Percentiles rank a stretch among this genome's conserved stretches.
Evolutionary conservation across 2,329 filamentous ascomycete genomes (phyloP).

Genomic region (Aphanoascus verrucosus): DNA sequence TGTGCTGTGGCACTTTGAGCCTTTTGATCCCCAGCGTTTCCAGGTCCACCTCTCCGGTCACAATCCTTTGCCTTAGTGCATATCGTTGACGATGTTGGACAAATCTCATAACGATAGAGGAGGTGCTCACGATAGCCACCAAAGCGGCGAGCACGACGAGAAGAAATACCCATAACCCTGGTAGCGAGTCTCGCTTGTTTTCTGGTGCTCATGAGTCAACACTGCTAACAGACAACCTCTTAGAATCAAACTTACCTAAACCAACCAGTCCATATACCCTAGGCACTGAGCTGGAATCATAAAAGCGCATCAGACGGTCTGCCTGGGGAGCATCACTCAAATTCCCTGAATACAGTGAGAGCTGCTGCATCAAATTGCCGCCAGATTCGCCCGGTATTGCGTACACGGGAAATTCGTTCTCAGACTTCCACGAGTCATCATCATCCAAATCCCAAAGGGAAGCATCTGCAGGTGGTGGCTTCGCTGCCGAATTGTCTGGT

Average conservation of each 20-base stretch:
- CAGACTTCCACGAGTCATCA: slow-evolving; percentile 57
- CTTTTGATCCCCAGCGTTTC: slow-evolving; percentile 77
- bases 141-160: slow-evolving; percentile 61
- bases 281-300: slow-evolving; percentile 35
- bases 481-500: slow-evolving; percentile 38
- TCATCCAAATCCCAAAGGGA: slow-evolving; percentile 61
- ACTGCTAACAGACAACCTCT: not conserved
- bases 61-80: slow-evolving; percentile 58
- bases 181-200: slow-evolving; percentile 31
- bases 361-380: slow-evolving; percentile 55
- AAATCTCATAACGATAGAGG: slow-evolving; percentile 63
- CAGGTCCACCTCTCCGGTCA: slow-evolving; percentile 69
- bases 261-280: slow-evolving; percentile 44
- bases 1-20: slow-evolving; percentile 60
- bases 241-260: slow-evolving; percentile 28
- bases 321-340: slow-evolving; percentile 38
- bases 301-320: slow-evolving; percentile 27
- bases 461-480: slow-evolving; percentile 56
- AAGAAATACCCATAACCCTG: slow-evolving; percentile 71
- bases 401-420: slow-evolving; percentile 71
- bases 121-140: slow-evolving; percentile 54
- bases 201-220: slow-evolving; percentile 12
- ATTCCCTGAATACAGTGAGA: slow-evolving; percentile 68
- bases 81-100: slow-evolving; percentile 62
- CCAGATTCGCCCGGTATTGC: slow-evolving; percentile 63